Base-by-base conservation (phyloP, 805 yeast genomes). In the Saccharomycopsis vini region DNA sequence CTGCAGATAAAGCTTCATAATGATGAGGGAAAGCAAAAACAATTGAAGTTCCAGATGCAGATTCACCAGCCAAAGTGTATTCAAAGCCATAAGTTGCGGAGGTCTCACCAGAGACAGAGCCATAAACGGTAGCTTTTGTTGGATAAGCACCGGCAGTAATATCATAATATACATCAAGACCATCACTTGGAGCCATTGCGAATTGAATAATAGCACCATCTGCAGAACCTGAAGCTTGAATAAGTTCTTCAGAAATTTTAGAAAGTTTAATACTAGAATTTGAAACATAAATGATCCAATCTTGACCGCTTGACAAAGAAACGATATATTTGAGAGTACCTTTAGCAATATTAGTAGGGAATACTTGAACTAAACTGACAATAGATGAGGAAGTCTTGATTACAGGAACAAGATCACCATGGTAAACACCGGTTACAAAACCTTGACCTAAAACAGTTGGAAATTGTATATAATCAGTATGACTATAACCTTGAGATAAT, bases 401-500 rank as follows among this genome's bases (percentile, higher is more conserved):
- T 46, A 62, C 59, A 2, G 87, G 82, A 24, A 67, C 67, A 53
- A 79, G 61, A 47, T 67, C 62, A 36, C 71, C 71, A 56, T 72
- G 69, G 50, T 72, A 80, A 21, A 73, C 61, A 22, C 79, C 85
- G 24, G 95, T 81, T 13, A 84, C 75, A 50, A 84, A 77, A 5
- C 95, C 95, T 71, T 40, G 40, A 43, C 97, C 97, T 60, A 82
- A 89, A 4, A 81, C 83, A 43, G 83, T 55, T 3, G 90, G 89
- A 31, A 73, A 57, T 28, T 64, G 63, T 40, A 79, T 56, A 28
- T 62, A 67, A 38, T 75, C 75, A 59, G 50, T 15, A 33, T 40
- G 12, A 57, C 47, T 36, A 22, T 22, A n/a, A 20, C 18, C 32
- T 15, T 15, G 30, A 21, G 36, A 29, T 4, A 47, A 15, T 12